A percentile compares a stretch with the other conserved stretches of the same genome.
Conservation (phyloP, 495 filamentous ascomycete genomes). For the Cudoniella acicularis region DNA sequence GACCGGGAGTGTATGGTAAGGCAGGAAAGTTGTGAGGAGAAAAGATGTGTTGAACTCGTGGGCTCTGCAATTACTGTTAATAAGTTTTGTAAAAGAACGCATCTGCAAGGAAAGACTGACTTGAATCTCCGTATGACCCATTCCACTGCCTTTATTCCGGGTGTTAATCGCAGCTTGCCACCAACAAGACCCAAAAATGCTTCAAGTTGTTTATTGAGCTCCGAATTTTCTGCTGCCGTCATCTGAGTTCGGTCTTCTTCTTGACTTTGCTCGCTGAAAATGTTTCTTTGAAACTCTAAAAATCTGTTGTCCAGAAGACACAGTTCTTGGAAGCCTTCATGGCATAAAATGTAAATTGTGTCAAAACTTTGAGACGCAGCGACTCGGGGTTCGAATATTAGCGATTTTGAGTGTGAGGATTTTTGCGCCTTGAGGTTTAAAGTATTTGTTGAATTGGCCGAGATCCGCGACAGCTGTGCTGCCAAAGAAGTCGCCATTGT, state of each 20-base stretch:
- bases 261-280: conserved; percentile 93
- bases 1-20: conserved; percentile 78
- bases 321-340: conserved; percentile 84
- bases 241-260: conserved; percentile 79
- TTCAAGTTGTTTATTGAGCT: conserved; percentile 72
- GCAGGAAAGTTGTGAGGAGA: conserved; percentile 83
- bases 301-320: conserved; percentile 81
- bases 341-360: conserved; percentile 78
- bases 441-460: conserved; percentile 69
- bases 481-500: conserved; percentile 77
- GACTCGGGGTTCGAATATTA: conserved; percentile 80
- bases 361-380: conserved; percentile 86
- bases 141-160: conserved; percentile 85
- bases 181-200: conserved; percentile 76
- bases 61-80: conserved; percentile 46
- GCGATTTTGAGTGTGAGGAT: conserved; percentile 80
- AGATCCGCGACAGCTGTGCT: conserved; percentile 76
- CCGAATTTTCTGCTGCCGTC: conserved; percentile 72
- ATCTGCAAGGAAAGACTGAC: conserved; percentile 43
- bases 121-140: conserved; percentile 91
- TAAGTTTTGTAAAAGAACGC: background rate
- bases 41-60: conserved; percentile 84
- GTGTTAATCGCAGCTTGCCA: conserved; percentile 72
- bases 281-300: conserved; percentile 56
- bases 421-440: conserved; percentile 89